phyloP scores from a whole-genome alignment of 176 grass and related monocot genomes.

The Luzula sylvatica region DNA sequence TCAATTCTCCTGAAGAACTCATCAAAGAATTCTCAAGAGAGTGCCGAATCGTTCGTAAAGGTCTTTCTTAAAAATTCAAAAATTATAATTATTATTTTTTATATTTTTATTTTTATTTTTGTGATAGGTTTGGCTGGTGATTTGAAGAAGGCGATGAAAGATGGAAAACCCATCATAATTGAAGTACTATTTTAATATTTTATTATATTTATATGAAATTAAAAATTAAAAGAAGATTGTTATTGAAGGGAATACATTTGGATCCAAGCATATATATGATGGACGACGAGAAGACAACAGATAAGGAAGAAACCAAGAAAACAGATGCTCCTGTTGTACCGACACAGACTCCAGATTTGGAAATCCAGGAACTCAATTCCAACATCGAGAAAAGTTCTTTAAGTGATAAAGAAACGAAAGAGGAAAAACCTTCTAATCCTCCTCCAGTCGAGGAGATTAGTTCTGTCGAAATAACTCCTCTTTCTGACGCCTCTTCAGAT shows the following conservation, averaged over 20 bases:
- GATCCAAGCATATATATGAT: conserved; percentile 98
- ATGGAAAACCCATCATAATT: conserved; percentile 99
- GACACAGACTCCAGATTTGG: conserved; percentile 13
- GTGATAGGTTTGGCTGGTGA: conserved; percentile 85
- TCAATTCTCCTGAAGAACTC: conserved; percentile 80
- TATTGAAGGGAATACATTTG: conserved; percentile 82
- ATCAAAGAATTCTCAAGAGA: conserved; percentile 96
- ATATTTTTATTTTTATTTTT: conserved; percentile 1
- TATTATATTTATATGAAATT: neutral
- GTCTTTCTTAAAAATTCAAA: conserved; percentile 17
- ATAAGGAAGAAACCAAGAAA: conserved; percentile 30
- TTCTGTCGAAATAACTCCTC: conserved; percentile 6
- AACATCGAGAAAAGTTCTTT: conserved; percentile 23
- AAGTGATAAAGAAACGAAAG: conserved; percentile 11
- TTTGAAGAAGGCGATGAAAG: conserved; percentile 99
- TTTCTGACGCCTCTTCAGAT: conserved; percentile 28
- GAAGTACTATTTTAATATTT: conserved; percentile 34
- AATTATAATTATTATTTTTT: neutral
- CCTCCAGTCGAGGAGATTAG: conserved; percentile 15
- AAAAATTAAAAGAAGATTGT: conserved; percentile 10
- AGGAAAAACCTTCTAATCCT: conserved; percentile 20
- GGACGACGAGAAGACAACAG: conserved; percentile 65
- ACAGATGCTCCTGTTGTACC: conserved; percentile 12
- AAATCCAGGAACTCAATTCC: conserved; percentile 26
- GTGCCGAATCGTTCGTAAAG: conserved; percentile 98